Evolutionary conservation across 2,329 filamentous ascomycete species (phyloP), one percentile per base, ranked within the genome.

Genomic region (Aspergillus felis): DNA sequence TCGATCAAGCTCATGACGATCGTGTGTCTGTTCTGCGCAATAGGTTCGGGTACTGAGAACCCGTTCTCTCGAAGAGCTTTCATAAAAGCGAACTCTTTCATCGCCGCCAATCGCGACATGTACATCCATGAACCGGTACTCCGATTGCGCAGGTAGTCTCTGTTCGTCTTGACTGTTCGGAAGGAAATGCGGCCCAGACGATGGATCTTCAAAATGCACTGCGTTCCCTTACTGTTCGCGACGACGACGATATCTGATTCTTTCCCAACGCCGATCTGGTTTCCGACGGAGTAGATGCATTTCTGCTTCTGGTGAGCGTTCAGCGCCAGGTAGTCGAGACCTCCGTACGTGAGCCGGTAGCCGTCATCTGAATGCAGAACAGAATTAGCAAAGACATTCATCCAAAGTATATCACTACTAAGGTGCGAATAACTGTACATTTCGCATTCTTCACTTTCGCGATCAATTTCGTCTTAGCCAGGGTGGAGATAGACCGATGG

Each of bases 161-260:
- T 86, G 78, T 97, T 97, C 28, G 90, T 87, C 77, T 96, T 96
- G 70, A 99, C 93, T 42, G 91, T 92, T 66, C 95, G 89, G 80
- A 99, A 99, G 32, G 92, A 97, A 68, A 99, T 96, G 68, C 94
- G 88, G 49, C 94, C 94, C 3, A 99, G 83, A 50, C 94, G 87
- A 77, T 99, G 94, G 68, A 99, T 96, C 79, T 99, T 99, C 64
- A 99, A 83, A 17, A 99, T 89, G 60, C 84, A 82, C 72, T 97
- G 92, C 22, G 80, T 79, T 57, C 91, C 92, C 5, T 82, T 83
- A 53, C 91, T 82, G 68, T 92, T 87, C 55, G 94, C 93, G 51
- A 96, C 92, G 57, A 97, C 88, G 75, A 95, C 90, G 70, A 99
- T 97, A 71, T 99, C 94, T 66, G 91, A 96, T 78, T 99, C 94